Base-by-base conservation (phyloP, 768 basidiomycete genomes). In the Lentinus tigrinus region DNA sequence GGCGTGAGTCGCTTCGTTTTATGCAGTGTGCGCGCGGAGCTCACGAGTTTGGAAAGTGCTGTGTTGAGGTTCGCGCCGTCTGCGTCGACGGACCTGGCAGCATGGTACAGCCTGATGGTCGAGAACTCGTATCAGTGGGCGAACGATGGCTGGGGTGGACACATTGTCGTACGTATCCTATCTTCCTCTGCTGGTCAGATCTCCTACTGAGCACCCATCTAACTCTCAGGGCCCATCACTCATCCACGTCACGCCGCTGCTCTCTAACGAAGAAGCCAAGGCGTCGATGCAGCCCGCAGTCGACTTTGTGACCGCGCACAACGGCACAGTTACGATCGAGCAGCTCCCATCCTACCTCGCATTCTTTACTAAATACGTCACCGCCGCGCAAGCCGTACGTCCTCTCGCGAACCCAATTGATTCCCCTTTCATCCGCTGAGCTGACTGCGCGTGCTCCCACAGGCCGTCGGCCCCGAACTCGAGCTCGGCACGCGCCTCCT, bases 161-260 rank as follows among this genome's bases (percentile, higher is more conserved):
- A 74, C 58, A 70, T 74, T 28, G 54, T 46, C 70, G 54, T 70
- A 70, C 24, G 77, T 75, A 17, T 68, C 77, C 10, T 21, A 8
- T 43, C 17, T 31, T 11, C 6, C 11, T 31, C 31, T 31, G 31
- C 31, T 31, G 31, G 7, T 11, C 6, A 31, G 31, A 11, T 31
- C 11, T 11, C 31, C 7, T 31, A 11, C 31, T 31, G 31, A 31
- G 7, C 31, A 11, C 7, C 31, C 14, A 3, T 7, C 10, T 23
- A 17, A 13, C 21, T 3, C 21, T 36, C 54, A 74, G 72, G 63
- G 63, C 27, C 60, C 57, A 2, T 58, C 56, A 8, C 27, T 74
- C 9, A 67, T 72, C 38, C 69, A 79, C 52, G 71, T 82, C 19
- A 83, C 77, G 52, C 81, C 81, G 11, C 73, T 71, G 17, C 62